phyloP scores from a whole-genome alignment of 2,329 filamentous ascomycete species.

The Magnaporthiopsis rhizophila region DNA sequence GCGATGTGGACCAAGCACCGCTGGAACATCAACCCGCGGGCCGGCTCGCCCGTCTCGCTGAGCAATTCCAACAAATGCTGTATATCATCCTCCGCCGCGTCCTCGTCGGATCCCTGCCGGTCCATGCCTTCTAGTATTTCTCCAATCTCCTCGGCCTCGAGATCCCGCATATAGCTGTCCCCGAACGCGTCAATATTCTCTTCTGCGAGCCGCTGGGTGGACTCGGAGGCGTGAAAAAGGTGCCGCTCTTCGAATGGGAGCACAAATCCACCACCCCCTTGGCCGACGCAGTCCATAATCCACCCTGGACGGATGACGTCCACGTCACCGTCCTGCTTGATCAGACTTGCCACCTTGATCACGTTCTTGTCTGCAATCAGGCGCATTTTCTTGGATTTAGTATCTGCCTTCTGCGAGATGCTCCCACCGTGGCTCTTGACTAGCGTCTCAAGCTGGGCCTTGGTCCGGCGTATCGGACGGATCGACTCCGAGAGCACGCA shows the following conservation, averaged over 20 bases:
- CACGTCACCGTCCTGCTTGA: constrained; percentile 53
- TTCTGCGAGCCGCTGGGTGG: constrained; percentile 44
- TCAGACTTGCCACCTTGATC: constrained; percentile 75
- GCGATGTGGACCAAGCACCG: constrained; percentile 35
- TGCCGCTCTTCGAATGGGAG: constrained; percentile 57
- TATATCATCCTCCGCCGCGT: not conserved
- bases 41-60: not conserved
- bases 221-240: constrained; percentile 60
- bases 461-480: constrained; percentile 63
- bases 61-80: not conserved
- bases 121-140: constrained; percentile 29
- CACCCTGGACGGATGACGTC: constrained; percentile 74
- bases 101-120: constrained; percentile 1
- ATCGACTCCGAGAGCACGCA: constrained; percentile 73
- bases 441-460: constrained; percentile 69
- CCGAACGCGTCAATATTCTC: constrained; percentile 66
- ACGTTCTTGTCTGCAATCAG: constrained; percentile 72
- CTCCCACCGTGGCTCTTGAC: constrained; percentile 78
- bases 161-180: constrained; percentile 74
- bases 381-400: constrained; percentile 50
- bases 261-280: constrained; percentile 46
- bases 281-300: constrained; percentile 73
- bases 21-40: constrained; percentile 46
- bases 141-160: constrained; percentile 24
- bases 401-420: constrained; percentile 65